phyloP scores from a whole-genome alignment of 164 flowering plant species.

The Tetrastigma voinierianum region DNA sequence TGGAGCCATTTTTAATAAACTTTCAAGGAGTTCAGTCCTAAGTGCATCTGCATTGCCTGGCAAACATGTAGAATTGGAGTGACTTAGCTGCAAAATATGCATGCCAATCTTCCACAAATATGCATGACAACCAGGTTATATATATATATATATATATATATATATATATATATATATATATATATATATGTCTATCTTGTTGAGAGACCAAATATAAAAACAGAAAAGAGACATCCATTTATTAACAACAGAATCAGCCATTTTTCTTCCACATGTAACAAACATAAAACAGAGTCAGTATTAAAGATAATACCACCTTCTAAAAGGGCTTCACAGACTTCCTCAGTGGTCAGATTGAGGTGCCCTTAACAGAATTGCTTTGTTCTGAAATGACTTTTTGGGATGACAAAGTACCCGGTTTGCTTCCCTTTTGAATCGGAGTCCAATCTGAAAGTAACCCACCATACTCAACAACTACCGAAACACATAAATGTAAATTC shows the following conservation, averaged over 20 bases:
- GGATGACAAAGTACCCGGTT: slow-evolving; percentile 88
- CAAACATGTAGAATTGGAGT: slow-evolving; percentile 14
- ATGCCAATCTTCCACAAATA: neutral
- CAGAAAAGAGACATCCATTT: neutral
- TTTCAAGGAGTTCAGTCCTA: slow-evolving; percentile 83
- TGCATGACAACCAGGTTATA: too few species aligned
- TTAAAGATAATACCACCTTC: too few species aligned
- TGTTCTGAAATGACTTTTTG: slow-evolving; percentile 85
- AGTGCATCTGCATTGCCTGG: slow-evolving; percentile 81
- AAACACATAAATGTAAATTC: too few species aligned
- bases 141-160: too few species aligned
- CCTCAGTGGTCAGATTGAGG: slow-evolving; percentile 80
- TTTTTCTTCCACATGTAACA: too few species aligned
- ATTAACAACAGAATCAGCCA: neutral
- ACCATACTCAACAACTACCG: too few species aligned
- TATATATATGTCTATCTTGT: too few species aligned
- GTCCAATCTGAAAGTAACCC: too few species aligned
- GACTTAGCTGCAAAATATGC: neutral
- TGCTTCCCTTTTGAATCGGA: too few species aligned
- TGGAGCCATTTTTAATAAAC: slow-evolving; percentile 86
- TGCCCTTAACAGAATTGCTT: slow-evolving; percentile 81
- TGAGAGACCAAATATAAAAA: too few species aligned
- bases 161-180: too few species aligned
- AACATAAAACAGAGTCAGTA: neutral
- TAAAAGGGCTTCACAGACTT: too few species aligned